Conservation (phyloP, 2,329 filamentous ascomycete species). For the Xylariaceae sp. region DNA sequence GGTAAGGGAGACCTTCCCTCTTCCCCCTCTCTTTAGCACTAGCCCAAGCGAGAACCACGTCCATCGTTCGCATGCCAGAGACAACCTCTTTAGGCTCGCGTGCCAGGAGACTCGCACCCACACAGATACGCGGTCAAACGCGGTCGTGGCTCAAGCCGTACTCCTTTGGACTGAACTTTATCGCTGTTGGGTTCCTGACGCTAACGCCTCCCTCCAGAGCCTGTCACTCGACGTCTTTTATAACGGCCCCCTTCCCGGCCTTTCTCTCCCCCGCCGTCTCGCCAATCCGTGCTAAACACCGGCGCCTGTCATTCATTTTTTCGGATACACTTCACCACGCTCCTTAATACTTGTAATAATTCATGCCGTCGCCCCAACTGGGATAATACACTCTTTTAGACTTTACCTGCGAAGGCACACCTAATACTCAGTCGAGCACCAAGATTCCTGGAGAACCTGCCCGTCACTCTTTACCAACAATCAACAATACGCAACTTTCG, state of each 20-base stretch:
- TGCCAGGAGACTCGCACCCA: conserved; percentile 20
- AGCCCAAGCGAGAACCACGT: conserved; percentile 10
- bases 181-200: conserved; percentile 15
- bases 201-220: conserved; percentile 20
- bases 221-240: conserved; percentile 35
- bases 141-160: conserved; percentile 16
- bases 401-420: conserved; percentile 25
- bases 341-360: conserved; percentile 55
- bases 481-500: conserved; percentile 11
- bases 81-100: conserved; percentile 14
- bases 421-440: conserved; percentile 26
- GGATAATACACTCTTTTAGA: conserved; percentile 36
- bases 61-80: conserved; percentile 17
- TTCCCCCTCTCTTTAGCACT: conserved; percentile 14
- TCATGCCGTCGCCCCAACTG: conserved; percentile 37
- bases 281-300: conserved; percentile 38
- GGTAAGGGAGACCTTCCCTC: conserved; percentile 38
- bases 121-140: conserved; percentile 18
- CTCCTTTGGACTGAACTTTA: conserved; percentile 12
- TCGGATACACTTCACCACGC: conserved; percentile 40
- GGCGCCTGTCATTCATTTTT: conserved; percentile 52
- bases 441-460: conserved; percentile 48
- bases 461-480: conserved; percentile 41
- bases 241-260: conserved; percentile 39
- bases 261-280: conserved; percentile 22